These are phyloP conservation scores for Leishmania turanica DNA, from an alignment of 208 protist genomes.

Conservation along the genomic window DNA sequence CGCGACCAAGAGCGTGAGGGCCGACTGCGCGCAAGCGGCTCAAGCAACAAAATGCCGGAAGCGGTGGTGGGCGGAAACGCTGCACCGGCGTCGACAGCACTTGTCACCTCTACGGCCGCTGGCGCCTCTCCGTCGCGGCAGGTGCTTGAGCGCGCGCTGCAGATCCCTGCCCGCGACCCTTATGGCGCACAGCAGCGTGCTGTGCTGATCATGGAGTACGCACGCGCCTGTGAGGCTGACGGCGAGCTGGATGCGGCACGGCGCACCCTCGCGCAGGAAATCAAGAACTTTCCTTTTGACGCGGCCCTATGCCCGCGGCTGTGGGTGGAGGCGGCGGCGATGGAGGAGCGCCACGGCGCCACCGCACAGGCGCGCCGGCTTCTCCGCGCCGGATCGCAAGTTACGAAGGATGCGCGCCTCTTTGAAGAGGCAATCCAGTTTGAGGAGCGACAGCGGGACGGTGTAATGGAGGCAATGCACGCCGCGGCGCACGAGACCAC, in stretches of 20 bases:
- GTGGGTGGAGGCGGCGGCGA: constrained; percentile 76
- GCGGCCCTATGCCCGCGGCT: constrained; percentile 61
- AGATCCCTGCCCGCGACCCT: constrained; percentile 33
- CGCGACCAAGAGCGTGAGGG: constrained; percentile 40
- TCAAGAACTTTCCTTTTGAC: constrained; percentile 78
- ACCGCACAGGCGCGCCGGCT: constrained; percentile 60
- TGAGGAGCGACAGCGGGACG: constrained; percentile 38
- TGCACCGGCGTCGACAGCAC: background rate
- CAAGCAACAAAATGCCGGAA: background rate
- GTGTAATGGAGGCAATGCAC: constrained; percentile 4
- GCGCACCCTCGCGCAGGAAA: constrained; percentile 49
- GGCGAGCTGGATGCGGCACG: constrained; percentile 47
- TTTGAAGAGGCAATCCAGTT: constrained; percentile 45
- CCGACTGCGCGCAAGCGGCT: background rate
- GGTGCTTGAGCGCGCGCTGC: constrained; percentile 22
- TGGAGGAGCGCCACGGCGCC: constrained; percentile 70
- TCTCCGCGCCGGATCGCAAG: constrained; percentile 53
- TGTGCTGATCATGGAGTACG: constrained; percentile 77
- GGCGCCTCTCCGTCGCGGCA: constrained; percentile 7
- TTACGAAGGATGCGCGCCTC: constrained; percentile 45
- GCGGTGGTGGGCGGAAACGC: background rate
- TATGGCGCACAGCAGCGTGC: constrained; percentile 66
- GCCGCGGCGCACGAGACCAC: background rate
- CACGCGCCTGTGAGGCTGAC: constrained; percentile 37
- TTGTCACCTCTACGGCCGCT: background rate